These are phyloP conservation scores for Boechera retrofracta DNA, from an alignment of 345 rosid genomes.

Conservation along the genomic window DNA sequence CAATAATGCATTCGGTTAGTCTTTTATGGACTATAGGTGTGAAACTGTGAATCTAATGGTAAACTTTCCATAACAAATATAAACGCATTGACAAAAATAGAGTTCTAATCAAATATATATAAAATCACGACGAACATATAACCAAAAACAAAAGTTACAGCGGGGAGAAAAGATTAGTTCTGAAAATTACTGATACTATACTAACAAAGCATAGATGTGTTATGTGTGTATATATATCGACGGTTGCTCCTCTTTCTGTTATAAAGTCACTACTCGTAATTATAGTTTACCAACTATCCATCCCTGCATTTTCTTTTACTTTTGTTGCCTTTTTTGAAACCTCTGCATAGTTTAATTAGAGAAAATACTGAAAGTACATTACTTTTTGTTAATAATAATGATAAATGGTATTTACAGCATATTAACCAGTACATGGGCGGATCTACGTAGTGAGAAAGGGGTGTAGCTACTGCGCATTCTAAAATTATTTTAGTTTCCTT, in stretches of 20 bases:
- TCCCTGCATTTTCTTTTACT: constrained; percentile 21
- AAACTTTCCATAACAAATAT: not conserved
- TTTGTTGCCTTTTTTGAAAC: constrained; percentile 32
- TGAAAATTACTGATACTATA: constrained; percentile 21
- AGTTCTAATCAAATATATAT: not conserved
- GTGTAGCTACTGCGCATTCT: too few species aligned
- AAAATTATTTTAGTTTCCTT: too few species aligned
- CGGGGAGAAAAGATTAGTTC: not conserved
- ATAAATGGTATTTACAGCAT: constrained; percentile 17
- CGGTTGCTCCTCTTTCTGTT: constrained; percentile 18
- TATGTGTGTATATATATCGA: not conserved
- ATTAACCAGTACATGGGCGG: not conserved
- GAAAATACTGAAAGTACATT: not conserved
- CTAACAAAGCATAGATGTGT: constrained; percentile 9
- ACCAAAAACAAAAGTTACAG: constrained; percentile 17
- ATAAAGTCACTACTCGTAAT: constrained; percentile 43
- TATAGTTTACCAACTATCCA: constrained; percentile 43
- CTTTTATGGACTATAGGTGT: not conserved
- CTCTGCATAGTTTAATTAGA: constrained; percentile 26
- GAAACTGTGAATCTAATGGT: constrained; percentile 18
- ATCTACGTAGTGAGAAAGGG: too few species aligned
- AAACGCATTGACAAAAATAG: constrained; percentile 16
- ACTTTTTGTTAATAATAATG: not conserved
- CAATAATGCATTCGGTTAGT: not conserved
- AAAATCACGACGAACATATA: not conserved